Conservation (phyloP, 2,329 filamentous ascomycete species). For the Aspergillus neotritici region DNA sequence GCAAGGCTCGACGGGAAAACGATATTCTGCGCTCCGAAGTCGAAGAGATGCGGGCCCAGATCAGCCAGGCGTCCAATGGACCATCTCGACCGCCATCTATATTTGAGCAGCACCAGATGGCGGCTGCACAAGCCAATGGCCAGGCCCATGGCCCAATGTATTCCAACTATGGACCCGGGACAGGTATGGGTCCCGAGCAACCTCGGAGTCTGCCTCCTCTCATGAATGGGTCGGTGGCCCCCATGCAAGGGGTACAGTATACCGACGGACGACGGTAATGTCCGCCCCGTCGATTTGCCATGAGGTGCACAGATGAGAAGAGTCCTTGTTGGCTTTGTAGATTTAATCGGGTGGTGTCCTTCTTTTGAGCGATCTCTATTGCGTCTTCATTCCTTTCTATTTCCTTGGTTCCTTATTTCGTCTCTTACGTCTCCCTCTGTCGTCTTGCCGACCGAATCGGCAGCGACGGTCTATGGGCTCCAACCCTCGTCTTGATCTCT, state of each 20-base stretch:
- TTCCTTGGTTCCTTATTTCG: background rate
- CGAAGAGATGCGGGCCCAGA: conserved; percentile 37
- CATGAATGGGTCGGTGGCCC: conserved; percentile 39
- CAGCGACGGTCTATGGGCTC: background rate
- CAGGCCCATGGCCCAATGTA: conserved; percentile 28
- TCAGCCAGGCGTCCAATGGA: conserved; percentile 32
- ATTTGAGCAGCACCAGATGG: conserved; percentile 34
- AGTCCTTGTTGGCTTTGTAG: conserved; percentile 9
- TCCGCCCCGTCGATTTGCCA: background rate
- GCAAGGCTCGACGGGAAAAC: conserved; percentile 35
- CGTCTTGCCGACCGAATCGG: too few species aligned
- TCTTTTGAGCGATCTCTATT: conserved; percentile 5
- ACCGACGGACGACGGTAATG: conserved; percentile 43
- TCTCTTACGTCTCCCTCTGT: too few species aligned
- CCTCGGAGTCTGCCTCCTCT: conserved; percentile 44
- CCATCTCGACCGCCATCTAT: conserved; percentile 28
- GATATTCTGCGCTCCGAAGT: conserved; percentile 31
- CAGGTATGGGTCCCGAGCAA: conserved; percentile 34
- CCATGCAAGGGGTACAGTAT: conserved; percentile 49
- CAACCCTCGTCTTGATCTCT: background rate
- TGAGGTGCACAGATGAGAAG: conserved; percentile 2
- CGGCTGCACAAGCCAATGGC: conserved; percentile 29
- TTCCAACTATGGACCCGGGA: conserved; percentile 23
- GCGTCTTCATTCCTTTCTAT: conserved; percentile 1
- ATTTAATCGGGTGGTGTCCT: conserved; percentile 18